Conservation (phyloP, 2,329 filamentous ascomycete genomes). For the Diplodia mutila region DNA sequence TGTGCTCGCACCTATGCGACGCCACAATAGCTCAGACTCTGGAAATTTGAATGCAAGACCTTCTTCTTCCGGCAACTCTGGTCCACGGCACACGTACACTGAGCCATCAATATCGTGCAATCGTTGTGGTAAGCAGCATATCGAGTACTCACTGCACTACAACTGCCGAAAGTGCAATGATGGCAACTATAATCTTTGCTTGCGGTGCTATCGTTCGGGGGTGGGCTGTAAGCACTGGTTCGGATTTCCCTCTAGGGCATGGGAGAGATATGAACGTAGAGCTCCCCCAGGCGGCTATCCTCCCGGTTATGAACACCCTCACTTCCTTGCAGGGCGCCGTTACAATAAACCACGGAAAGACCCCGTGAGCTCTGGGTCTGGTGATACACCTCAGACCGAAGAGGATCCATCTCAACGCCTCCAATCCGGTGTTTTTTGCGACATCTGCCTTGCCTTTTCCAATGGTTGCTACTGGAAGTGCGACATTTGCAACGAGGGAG, state of each 20-base stretch:
- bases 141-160: constrained; percentile 86
- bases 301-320: constrained; percentile 51
- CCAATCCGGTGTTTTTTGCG: constrained; percentile 83
- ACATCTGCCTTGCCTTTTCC: constrained; percentile 70
- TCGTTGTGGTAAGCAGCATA: constrained; percentile 69
- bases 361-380: constrained; percentile 13
- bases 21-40: constrained; percentile 12
- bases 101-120: constrained; percentile 78
- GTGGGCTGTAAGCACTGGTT: constrained; percentile 86
- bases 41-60: constrained; percentile 11
- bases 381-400: constrained; percentile 35
- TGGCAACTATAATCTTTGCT: constrained; percentile 78
- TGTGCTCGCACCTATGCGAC: constrained; percentile 34
- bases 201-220: constrained; percentile 75
- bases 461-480: constrained; percentile 93
- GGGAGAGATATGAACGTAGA: constrained; percentile 63
- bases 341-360: constrained; percentile 40
- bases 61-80: constrained; percentile 34
- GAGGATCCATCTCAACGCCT: constrained; percentile 70
- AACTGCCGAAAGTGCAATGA: constrained; percentile 72
- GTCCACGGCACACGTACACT: constrained; percentile 51
- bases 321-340: constrained; percentile 55
- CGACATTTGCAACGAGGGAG: constrained; percentile 82
- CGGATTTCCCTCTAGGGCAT: constrained; percentile 78
- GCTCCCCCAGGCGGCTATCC: constrained; percentile 48